These are phyloP conservation scores for Aeminium ludgeri DNA, from an alignment of 495 filamentous ascomycete genomes.

Conservation along the genomic window DNA sequence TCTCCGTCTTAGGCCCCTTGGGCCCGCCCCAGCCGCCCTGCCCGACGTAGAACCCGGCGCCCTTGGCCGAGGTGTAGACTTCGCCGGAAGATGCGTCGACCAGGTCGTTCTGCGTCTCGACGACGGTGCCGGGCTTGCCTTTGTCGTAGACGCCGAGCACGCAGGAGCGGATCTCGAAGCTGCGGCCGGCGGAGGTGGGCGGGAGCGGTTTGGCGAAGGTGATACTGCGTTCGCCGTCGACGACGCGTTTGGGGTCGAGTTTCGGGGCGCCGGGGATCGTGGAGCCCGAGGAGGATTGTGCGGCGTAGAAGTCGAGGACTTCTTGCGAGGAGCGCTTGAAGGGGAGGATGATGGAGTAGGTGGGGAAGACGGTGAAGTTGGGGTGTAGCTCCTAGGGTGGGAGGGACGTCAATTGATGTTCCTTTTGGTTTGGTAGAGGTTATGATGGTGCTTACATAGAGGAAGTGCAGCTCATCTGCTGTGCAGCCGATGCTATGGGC, in stretches of 20 bases:
- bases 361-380: slow-evolving; percentile 69
- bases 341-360: slow-evolving; percentile 68
- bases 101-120: slow-evolving; percentile 63
- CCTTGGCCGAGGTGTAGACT: slow-evolving; percentile 50
- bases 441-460: slow-evolving; percentile 43
- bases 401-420: not conserved
- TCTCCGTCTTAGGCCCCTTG: slow-evolving; percentile 62
- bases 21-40: slow-evolving; percentile 83
- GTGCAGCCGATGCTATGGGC: slow-evolving; percentile 74
- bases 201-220: slow-evolving; percentile 66
- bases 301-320: slow-evolving; percentile 73
- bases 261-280: slow-evolving; percentile 60
- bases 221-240: slow-evolving; percentile 75
- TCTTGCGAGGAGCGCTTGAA: slow-evolving; percentile 68
- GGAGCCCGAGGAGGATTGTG: slow-evolving; percentile 25
- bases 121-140: slow-evolving; percentile 64
- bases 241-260: slow-evolving; percentile 54
- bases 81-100: slow-evolving; percentile 55
- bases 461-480: slow-evolving; percentile 75
- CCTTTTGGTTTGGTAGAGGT: not conserved
- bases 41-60: slow-evolving; percentile 61
- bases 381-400: slow-evolving; percentile 33
- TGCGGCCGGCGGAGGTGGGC: slow-evolving; percentile 47
- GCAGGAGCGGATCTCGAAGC: slow-evolving; percentile 62
- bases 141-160: slow-evolving; percentile 85